Conservation (phyloP, 2,329 filamentous ascomycete species). For the Cladosporium sp. region DNA sequence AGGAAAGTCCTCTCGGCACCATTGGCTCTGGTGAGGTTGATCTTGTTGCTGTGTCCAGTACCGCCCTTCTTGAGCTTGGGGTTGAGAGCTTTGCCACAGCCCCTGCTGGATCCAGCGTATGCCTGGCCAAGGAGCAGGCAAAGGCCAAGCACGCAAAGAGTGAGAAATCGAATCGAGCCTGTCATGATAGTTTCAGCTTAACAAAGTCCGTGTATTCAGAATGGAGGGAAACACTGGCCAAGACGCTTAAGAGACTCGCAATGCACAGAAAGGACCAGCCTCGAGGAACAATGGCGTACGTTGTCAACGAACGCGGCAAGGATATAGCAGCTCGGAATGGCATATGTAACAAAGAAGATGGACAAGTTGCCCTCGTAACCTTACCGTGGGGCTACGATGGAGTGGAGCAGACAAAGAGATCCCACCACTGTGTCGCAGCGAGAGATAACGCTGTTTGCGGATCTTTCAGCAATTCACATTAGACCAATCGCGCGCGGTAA, state of each 20-base stretch:
- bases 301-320: constrained; percentile 10
- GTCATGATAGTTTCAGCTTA: constrained; percentile 14
- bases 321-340: not conserved
- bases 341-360: constrained; percentile 9
- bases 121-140: constrained; percentile 11
- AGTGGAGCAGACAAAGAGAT: constrained; percentile 3
- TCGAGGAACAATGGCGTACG: not conserved
- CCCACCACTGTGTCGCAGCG: not conserved
- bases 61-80: constrained; percentile 26
- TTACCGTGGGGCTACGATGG: not conserved
- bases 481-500: constrained; percentile 2
- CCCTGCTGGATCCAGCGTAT: constrained; percentile 17
- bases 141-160: constrained; percentile 13
- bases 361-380: constrained; percentile 15
- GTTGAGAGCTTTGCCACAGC: constrained; percentile 29
- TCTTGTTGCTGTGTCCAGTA: constrained; percentile 26
- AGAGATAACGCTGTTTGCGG: constrained; percentile 11
- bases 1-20: constrained; percentile 37
- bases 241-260: not conserved
- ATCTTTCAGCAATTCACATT: not conserved
- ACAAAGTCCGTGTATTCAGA: not conserved
- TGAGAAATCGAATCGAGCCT: constrained; percentile 9
- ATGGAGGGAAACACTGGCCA: constrained; percentile 8
- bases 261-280: not conserved
- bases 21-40: constrained; percentile 25